Conservation (phyloP, 2,329 filamentous ascomycete genomes). For the Lasiodiplodia gonubiensis region DNA sequence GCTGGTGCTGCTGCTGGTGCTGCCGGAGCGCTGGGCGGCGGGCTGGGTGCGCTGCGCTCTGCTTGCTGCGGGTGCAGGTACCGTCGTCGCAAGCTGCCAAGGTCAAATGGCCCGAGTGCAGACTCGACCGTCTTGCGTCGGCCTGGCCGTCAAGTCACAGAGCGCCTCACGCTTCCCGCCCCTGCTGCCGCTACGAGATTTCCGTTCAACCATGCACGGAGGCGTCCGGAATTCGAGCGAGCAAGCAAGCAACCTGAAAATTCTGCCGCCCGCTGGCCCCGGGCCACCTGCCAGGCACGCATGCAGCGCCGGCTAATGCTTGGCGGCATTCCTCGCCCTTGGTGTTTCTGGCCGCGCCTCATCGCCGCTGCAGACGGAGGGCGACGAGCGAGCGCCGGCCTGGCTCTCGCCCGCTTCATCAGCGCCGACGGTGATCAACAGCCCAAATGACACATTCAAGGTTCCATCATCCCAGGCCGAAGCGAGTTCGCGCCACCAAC, state of each 20-base stretch:
- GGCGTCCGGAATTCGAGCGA: constrained; percentile 14
- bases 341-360: constrained; percentile 22
- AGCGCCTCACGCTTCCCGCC: constrained; percentile 3
- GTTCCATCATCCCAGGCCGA: constrained; percentile 21
- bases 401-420: constrained; percentile 8
- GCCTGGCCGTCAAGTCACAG: not conserved
- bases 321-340: constrained; percentile 27
- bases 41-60: not conserved
- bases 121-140: constrained; percentile 3
- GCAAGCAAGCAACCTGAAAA: constrained; percentile 1
- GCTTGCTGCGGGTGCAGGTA: not conserved
- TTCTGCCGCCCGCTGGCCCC: constrained; percentile 6
- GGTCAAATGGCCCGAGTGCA: not conserved
- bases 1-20: not conserved
- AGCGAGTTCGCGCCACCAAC: constrained; percentile 24
- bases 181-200: constrained; percentile 8
- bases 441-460: constrained; percentile 22
- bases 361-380: not conserved
- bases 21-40: not conserved
- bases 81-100: constrained; percentile 7
- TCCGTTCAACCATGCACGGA: constrained; percentile 20
- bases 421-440: constrained; percentile 17
- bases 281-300: constrained; percentile 23
- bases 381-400: not conserved
- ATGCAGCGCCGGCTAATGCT: constrained; percentile 10